These are phyloP conservation scores for Diplodia corticola DNA, from an alignment of 2,329 filamentous ascomycete species.

Conservation along the genomic window DNA sequence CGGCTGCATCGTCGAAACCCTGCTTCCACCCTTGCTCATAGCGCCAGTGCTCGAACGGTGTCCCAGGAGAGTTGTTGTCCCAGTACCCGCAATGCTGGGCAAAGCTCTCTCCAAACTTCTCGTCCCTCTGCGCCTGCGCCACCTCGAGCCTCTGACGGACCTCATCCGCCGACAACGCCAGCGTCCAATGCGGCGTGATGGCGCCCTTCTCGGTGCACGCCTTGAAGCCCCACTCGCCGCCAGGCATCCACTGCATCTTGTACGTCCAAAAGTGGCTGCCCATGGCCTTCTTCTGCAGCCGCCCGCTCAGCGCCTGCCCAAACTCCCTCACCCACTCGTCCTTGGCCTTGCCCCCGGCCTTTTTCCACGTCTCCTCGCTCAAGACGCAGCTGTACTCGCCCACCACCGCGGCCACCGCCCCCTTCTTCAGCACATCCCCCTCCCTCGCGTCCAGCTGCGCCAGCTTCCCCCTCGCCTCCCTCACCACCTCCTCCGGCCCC, in stretches of 20 bases:
- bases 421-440: slow-evolving; percentile 51
- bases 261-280: slow-evolving; percentile 62
- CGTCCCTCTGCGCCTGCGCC: slow-evolving; percentile 44
- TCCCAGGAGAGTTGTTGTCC: slow-evolving; percentile 47
- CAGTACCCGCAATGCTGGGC: slow-evolving; percentile 53
- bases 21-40: slow-evolving; percentile 58
- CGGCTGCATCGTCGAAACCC: slow-evolving; percentile 56
- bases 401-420: slow-evolving; percentile 54
- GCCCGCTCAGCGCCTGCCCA: slow-evolving; percentile 50
- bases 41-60: slow-evolving; percentile 54
- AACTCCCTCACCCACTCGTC: slow-evolving; percentile 48
- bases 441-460: slow-evolving; percentile 48
- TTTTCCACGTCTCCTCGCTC: slow-evolving; percentile 51
- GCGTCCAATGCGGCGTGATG: slow-evolving; percentile 43
- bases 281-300: slow-evolving; percentile 52
- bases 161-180: slow-evolving; percentile 41
- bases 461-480: slow-evolving; percentile 47
- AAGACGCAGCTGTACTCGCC: slow-evolving; percentile 62
- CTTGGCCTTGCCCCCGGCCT: slow-evolving; percentile 36
- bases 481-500: slow-evolving; percentile 54
- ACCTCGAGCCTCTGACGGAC: slow-evolving; percentile 39
- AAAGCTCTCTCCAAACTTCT: slow-evolving; percentile 39
- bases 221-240: slow-evolving; percentile 62
- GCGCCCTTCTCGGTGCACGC: slow-evolving; percentile 51
- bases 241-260: slow-evolving; percentile 63